Percentiles rank a stretch among this genome's conserved stretches.
Evolutionary conservation across 2,329 filamentous ascomycete species (phyloP).

Genomic region (Knoxdaviesia proteae): DNA sequence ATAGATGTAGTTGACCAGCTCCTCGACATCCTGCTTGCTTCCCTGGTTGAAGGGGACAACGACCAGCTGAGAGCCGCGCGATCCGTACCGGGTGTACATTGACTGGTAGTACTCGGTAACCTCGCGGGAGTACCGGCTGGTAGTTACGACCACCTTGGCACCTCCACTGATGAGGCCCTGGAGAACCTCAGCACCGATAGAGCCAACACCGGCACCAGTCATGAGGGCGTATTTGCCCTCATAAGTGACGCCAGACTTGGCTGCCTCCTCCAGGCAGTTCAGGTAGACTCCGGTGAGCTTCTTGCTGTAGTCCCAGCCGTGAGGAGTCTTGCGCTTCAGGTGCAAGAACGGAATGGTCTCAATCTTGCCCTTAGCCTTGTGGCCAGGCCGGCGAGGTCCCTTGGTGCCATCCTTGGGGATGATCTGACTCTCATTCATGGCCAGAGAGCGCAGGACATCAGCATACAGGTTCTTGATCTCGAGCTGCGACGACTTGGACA

Average conservation of each 20-base stretch:
- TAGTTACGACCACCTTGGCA: slow-evolving; percentile 91
- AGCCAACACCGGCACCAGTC: slow-evolving; percentile 94
- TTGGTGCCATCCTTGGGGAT: slow-evolving; percentile 72
- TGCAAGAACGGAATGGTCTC: slow-evolving; percentile 97
- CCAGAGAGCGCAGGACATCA: slow-evolving; percentile 80
- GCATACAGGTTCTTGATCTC: slow-evolving; percentile 92
- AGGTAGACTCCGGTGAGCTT: slow-evolving; percentile 88
- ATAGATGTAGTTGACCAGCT: slow-evolving; percentile 88
- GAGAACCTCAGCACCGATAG: slow-evolving; percentile 90
- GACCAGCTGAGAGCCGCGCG: slow-evolving; percentile 84
- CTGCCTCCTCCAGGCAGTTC: slow-evolving; percentile 76
- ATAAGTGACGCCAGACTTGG: slow-evolving; percentile 73
- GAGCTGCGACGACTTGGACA: slow-evolving; percentile 86
- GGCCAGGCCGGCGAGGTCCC: slow-evolving; percentile 26
- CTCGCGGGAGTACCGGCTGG: slow-evolving; percentile 85
- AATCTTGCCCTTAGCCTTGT: slow-evolving; percentile 53
- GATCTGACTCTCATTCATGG: slow-evolving; percentile 97
- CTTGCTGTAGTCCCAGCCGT: slow-evolving; percentile 99
- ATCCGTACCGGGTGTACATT: slow-evolving; percentile 90
- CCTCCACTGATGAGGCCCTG: slow-evolving; percentile 92
- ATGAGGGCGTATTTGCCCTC: slow-evolving; percentile 91
- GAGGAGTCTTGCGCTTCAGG: slow-evolving; percentile 77
- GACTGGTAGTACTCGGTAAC: slow-evolving; percentile 98
- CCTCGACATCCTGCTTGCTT: slow-evolving; percentile 93
- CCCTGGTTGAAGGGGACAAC: slow-evolving; percentile 98